These are phyloP conservation scores for Lantana camara DNA, from an alignment of 257 asterid species.

Conservation along the genomic window DNA sequence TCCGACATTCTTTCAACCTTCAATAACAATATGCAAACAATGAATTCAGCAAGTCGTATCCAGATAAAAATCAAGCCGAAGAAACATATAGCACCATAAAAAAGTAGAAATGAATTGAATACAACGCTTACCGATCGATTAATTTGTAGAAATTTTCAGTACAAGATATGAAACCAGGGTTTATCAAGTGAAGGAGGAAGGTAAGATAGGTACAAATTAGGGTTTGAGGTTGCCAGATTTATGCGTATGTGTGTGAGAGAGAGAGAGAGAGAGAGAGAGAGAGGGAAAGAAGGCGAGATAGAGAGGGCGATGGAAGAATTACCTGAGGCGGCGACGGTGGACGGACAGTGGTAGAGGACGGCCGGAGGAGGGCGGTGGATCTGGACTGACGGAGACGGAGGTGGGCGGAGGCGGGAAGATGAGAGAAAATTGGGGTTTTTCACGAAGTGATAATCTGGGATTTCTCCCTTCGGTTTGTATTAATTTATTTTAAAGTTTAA, in stretches of 20 bases:
- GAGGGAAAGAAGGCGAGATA: no score
- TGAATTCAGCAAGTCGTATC: background rate
- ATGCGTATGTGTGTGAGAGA: slow-evolving; percentile 2
- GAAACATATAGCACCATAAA: background rate
- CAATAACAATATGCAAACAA: slow-evolving; percentile 14
- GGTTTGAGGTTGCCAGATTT: slow-evolving; percentile 32
- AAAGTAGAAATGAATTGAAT: background rate
- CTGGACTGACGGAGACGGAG: no score
- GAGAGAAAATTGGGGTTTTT: no score
- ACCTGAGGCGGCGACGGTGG: no score
- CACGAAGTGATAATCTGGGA: no score
- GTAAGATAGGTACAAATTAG: background rate
- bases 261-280: no score
- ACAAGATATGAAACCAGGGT: slow-evolving; percentile 27
- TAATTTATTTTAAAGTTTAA: no score
- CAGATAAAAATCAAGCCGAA: background rate
- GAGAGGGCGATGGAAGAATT: no score
- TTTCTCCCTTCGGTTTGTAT: no score
- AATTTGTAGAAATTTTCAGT: background rate
- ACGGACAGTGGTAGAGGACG: no score
- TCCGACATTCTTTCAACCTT: slow-evolving; percentile 64
- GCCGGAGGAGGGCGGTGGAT: no score
- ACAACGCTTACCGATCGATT: slow-evolving; percentile 24
- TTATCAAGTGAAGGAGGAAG: slow-evolving; percentile 18
- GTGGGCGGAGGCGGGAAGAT: no score